Evolutionary conservation across 345 rosid genomes (phyloP).

Genomic region (Pistacia atlantica): DNA sequence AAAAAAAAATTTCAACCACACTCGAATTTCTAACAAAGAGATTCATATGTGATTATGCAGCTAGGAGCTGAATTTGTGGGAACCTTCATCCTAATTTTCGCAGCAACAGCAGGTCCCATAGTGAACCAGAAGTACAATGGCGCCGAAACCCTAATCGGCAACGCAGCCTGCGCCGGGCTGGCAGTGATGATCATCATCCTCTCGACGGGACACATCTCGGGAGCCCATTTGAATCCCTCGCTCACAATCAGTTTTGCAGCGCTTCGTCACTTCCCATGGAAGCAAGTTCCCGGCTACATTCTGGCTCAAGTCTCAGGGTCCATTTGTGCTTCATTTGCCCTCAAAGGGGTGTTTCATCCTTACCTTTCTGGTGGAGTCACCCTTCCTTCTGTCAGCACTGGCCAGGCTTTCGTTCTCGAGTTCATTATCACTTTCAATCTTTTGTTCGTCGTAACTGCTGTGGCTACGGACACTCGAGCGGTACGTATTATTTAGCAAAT

Average conservation of each 20-base stretch:
- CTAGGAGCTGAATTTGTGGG: constrained; percentile 98
- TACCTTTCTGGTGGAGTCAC: constrained; percentile 96
- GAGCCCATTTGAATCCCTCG: constrained; percentile 95
- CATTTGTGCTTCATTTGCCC: constrained; percentile 92
- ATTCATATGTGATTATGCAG: constrained; percentile 33
- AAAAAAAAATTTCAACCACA: no score
- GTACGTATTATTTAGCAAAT: constrained; percentile 35
- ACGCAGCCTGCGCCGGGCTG: constrained; percentile 87
- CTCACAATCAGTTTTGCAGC: constrained; percentile 88
- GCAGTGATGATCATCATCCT: constrained; percentile 94
- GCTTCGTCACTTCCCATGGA: constrained; percentile 92
- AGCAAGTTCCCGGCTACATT: constrained; percentile 86
- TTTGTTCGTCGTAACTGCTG: constrained; percentile 90
- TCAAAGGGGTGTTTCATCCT: constrained; percentile 83
- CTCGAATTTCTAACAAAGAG: not conserved
- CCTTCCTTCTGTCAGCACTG: constrained; percentile 69
- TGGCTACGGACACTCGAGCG: constrained; percentile 97
- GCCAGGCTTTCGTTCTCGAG: constrained; percentile 97
- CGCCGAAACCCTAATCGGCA: constrained; percentile 85
- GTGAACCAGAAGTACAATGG: constrained; percentile 86
- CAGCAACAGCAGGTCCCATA: constrained; percentile 91
- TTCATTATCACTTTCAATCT: constrained; percentile 89
- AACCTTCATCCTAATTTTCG: constrained; percentile 88
- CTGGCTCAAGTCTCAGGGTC: constrained; percentile 93
- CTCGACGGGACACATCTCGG: constrained; percentile 94